phyloP scores from a whole-genome alignment of 768 basidiomycete genomes.

The Rhodotorula kratochvilovae region DNA sequence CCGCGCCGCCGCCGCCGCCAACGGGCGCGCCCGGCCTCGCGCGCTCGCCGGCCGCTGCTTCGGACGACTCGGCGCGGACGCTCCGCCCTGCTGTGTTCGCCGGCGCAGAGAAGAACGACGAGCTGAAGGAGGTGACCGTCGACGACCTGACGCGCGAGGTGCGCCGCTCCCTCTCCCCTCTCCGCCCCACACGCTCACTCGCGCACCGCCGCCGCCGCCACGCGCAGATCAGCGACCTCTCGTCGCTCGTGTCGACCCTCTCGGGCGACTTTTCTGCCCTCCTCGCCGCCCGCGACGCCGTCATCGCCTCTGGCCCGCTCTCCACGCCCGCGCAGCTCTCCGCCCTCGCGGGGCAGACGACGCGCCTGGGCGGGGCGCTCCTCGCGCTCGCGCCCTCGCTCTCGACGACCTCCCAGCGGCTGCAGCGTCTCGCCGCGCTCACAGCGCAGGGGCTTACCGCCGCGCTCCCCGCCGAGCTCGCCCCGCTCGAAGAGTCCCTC shows the following conservation, averaged over 20 bases:
- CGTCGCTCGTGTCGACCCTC: conserved; percentile 3
- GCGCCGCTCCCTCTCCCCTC: not conserved
- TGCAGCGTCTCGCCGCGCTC: not conserved
- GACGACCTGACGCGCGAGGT: conserved; percentile 24
- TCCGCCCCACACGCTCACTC: not conserved
- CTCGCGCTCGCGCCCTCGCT: conserved; percentile 5
- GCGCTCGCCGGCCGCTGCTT: not conserved
- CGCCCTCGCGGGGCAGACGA: not conserved
- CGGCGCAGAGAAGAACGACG: not conserved
- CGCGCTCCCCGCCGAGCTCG: conserved; percentile 2
- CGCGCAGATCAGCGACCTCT: not conserved
- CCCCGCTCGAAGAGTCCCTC: not conserved
- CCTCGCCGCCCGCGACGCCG: conserved; percentile 3
- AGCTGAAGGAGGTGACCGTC: conserved; percentile 14
- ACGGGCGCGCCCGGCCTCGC: not conserved
- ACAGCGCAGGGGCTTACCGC: not conserved
- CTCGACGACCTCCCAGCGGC: not conserved
- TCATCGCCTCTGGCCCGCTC: not conserved
- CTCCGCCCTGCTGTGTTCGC: not conserved
- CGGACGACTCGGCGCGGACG: not conserved
- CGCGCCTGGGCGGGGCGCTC: not conserved
- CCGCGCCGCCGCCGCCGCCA: not conserved
- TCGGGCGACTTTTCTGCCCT: not conserved
- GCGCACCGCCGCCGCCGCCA: too few relatives aligned
- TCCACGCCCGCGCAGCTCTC: not conserved